Evolutionary conservation across 1,139 yeast genomes (phyloP).

Genomic region (Magnusiomyces clavatus): DNA sequence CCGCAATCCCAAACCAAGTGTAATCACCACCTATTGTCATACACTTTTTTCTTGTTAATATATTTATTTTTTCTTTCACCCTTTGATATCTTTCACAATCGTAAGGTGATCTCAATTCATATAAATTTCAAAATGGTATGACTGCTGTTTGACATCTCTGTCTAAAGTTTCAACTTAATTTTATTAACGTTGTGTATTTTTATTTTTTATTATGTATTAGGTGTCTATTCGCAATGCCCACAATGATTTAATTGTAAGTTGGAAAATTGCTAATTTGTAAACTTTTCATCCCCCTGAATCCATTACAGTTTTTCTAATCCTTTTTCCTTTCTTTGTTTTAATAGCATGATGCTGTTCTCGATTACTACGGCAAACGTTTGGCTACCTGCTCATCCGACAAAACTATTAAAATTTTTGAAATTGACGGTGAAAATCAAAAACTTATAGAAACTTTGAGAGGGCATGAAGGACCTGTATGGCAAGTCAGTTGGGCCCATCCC

Average conservation of each 20-base stretch:
- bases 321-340: background rate
- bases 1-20: too few species aligned
- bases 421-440: slow-evolving; percentile 68
- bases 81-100: too few species aligned
- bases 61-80: too few species aligned
- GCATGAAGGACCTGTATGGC: slow-evolving; percentile 99
- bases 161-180: too few species aligned
- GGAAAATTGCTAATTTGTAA: background rate
- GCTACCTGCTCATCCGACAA: slow-evolving; percentile 96
- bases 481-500: slow-evolving; percentile 98
- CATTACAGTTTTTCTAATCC: background rate
- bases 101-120: too few species aligned
- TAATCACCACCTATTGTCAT: too few species aligned
- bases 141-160: too few species aligned
- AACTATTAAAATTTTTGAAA: slow-evolving; percentile 85
- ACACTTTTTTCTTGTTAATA: too few species aligned
- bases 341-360: slow-evolving; percentile 88
- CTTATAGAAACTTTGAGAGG: slow-evolving; percentile 73
- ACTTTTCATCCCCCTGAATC: background rate
- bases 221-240: slow-evolving; percentile 33
- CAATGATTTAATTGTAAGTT: slow-evolving; percentile 57
- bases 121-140: too few species aligned
- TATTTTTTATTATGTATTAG: slow-evolving; percentile 11
- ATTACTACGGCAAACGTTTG: slow-evolving; percentile 88
- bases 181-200: background rate